A percentile compares a stretch with the other conserved stretches of the same genome.
These are phyloP conservation scores for Epichloe aotearoae DNA, from an alignment of 2,329 filamentous ascomycete species.

Conservation along the genomic window DNA sequence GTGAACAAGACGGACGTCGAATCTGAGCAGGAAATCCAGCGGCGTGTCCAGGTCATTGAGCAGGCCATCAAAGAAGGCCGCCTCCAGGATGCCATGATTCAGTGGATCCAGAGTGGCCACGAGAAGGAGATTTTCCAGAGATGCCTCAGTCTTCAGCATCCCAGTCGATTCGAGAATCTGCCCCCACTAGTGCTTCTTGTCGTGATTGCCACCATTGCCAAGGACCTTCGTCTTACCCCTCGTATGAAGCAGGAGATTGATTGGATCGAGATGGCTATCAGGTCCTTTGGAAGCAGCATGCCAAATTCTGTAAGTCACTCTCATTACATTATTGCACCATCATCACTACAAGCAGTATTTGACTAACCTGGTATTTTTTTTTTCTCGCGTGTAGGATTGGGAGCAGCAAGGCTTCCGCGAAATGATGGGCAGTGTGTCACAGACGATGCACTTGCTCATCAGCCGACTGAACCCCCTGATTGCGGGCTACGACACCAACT, in stretches of 20 bases:
- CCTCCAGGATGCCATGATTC: slow-evolving; percentile 49
- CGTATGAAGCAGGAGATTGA: slow-evolving; percentile 41
- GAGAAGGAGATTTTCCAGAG: slow-evolving; percentile 49
- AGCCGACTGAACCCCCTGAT: slow-evolving; percentile 20
- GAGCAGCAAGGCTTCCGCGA: slow-evolving; percentile 23
- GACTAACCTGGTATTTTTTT: slow-evolving; percentile 8
- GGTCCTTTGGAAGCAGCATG: slow-evolving; percentile 35
- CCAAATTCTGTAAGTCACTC: slow-evolving; percentile 35
- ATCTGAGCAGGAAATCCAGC: slow-evolving; percentile 34
- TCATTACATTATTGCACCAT: background rate
- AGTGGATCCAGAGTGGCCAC: slow-evolving; percentile 52
- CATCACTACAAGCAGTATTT: background rate
- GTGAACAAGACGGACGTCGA: slow-evolving; percentile 23
- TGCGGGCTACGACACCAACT: slow-evolving; percentile 21
- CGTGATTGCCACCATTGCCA: slow-evolving; percentile 49
- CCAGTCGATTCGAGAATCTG: slow-evolving; percentile 36
- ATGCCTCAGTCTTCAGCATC: slow-evolving; percentile 24
- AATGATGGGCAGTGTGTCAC: slow-evolving; percentile 24
- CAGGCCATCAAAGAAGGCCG: slow-evolving; percentile 46
- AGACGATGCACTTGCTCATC: slow-evolving; percentile 26
- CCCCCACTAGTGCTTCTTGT: slow-evolving; percentile 50
- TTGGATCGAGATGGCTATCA: slow-evolving; percentile 49
- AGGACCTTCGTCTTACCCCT: slow-evolving; percentile 39
- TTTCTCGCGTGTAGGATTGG: slow-evolving; percentile 19
- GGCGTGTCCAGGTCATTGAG: slow-evolving; percentile 45